Evolutionary conservation across 768 basidiomycete species (phyloP).

Genomic region (Termitomyces sp.): DNA sequence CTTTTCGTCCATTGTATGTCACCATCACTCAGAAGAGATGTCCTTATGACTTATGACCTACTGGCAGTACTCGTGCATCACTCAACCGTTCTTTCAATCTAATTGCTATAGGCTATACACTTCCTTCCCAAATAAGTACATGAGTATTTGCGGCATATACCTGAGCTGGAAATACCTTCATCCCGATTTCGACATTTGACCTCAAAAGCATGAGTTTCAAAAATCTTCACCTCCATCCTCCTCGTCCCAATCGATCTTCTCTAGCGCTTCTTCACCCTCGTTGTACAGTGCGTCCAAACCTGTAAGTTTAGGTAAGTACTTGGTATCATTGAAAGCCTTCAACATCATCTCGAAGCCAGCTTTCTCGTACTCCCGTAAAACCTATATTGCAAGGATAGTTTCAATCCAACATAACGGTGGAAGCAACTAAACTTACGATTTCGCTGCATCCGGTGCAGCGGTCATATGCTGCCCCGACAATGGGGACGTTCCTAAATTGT

Average conservation of each 20-base stretch:
- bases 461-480: constrained; percentile 84
- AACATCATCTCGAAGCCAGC: constrained; percentile 79
- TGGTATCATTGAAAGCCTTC: constrained; percentile 78
- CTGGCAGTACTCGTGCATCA: too few species aligned
- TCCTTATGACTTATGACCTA: too few species aligned
- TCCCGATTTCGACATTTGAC: background rate
- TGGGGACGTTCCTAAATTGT: constrained; percentile 80
- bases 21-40: too few species aligned
- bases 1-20: too few species aligned
- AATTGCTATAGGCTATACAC: too few species aligned
- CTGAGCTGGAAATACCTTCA: background rate
- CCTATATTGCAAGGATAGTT: constrained; percentile 36
- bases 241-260: constrained; percentile 77
- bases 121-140: background rate
- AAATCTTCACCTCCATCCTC: constrained; percentile 43
- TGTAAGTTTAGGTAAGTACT: constrained; percentile 71
- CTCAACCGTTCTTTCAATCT: too few species aligned
- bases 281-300: constrained; percentile 76
- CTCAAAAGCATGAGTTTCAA: constrained; percentile 6
- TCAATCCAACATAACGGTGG: background rate
- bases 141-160: too few species aligned
- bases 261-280: constrained; percentile 70
- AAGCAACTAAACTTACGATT: constrained; percentile 44
- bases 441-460: constrained; percentile 91
- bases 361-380: constrained; percentile 78